phyloP scores from a whole-genome alignment of 257 asterid species.

The Gentiana dahurica region DNA sequence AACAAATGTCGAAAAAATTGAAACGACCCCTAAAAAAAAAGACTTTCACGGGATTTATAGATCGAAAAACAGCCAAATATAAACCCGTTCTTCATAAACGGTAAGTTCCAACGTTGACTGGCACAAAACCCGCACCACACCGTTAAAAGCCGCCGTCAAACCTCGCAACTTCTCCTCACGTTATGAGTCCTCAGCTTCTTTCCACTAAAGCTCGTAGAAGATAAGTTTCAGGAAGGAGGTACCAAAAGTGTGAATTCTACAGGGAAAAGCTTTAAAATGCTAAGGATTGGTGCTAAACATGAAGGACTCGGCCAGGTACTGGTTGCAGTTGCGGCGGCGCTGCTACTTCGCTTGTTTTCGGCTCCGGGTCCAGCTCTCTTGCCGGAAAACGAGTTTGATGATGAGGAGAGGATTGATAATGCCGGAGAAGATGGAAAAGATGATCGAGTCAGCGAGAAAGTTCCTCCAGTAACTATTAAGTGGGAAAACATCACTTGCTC shows the following conservation, averaged over 20 bases:
- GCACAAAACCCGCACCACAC: no score
- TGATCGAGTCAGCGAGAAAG: constrained; percentile 37
- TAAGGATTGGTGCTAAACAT: constrained; percentile 56
- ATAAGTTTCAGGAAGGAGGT: not conserved
- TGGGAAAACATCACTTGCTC: constrained; percentile 78
- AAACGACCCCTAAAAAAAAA: no score
- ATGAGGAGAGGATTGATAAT: constrained; percentile 12
- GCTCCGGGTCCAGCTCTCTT: constrained; percentile 51
- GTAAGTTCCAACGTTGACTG: no score
- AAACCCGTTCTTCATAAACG: no score
- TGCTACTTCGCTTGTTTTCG: constrained; percentile 69
- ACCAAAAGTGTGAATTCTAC: not conserved
- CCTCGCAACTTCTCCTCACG: no score
- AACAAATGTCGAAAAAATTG: no score
- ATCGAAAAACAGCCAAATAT: no score
- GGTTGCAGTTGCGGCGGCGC: constrained; percentile 79
- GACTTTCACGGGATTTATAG: no score
- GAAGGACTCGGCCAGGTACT: constrained; percentile 76
- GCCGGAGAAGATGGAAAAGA: constrained; percentile 8
- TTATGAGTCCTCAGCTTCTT: no score
- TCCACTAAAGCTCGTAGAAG: not conserved
- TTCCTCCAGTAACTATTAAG: constrained; percentile 55
- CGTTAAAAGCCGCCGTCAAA: no score
- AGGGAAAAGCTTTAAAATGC: constrained; percentile 25
- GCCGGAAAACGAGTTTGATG: constrained; percentile 30